Conservation (phyloP, 2,329 filamentous ascomycete genomes). For the Fusarium caatingaense region DNA sequence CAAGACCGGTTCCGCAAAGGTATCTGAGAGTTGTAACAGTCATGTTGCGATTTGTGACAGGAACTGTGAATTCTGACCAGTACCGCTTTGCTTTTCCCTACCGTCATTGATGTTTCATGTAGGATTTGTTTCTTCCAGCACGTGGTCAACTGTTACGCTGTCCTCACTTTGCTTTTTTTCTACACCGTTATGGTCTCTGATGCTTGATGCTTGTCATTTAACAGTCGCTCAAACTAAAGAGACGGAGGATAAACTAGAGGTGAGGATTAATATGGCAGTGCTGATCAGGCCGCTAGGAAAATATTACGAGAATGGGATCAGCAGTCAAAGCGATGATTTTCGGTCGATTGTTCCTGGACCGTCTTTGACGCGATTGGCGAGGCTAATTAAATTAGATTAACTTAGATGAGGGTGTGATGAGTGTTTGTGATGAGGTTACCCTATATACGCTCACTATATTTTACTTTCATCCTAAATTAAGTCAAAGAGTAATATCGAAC, state of each 20-base stretch:
- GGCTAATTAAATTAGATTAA: background rate
- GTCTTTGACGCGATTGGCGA: constrained; percentile 16
- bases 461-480: background rate
- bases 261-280: constrained; percentile 15
- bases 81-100: background rate
- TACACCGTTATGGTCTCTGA: background rate
- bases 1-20: background rate
- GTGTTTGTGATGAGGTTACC: background rate
- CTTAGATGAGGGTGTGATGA: background rate
- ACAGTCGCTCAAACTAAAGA: constrained; percentile 1
- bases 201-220: background rate
- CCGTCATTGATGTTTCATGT: background rate
- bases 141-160: background rate
- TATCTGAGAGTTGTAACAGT: background rate
- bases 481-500: background rate
- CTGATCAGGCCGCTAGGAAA: constrained; percentile 24
- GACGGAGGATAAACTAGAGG: constrained; percentile 7
- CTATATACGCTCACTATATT: background rate
- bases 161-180: background rate
- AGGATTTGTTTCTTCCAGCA: background rate
- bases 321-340: background rate
- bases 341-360: background rate
- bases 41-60: background rate
- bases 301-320: constrained; percentile 5
- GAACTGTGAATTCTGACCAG: background rate